Percentiles rank a stretch among this genome's conserved stretches.
Conservation (phyloP, 768 basidiomycete genomes). For the Podaxis sp. region DNA sequence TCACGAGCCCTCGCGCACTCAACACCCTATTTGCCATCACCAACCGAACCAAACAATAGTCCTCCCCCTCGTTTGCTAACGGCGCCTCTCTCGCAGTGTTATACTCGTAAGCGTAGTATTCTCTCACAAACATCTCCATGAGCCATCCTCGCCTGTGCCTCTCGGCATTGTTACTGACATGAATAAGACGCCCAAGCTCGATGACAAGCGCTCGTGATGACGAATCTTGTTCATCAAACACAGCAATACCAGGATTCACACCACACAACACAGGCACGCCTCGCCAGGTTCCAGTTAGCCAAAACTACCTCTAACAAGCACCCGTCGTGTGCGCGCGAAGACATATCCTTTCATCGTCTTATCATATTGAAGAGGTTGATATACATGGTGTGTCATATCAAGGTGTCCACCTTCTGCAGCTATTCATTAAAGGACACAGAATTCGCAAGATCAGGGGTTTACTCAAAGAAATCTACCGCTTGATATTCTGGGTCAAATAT, state of each 20-base stretch:
- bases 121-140: not conserved
- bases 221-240: not conserved
- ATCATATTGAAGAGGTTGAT: not conserved
- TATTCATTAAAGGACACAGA: not conserved
- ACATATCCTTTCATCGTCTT: not conserved
- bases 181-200: not conserved
- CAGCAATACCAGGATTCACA: not conserved
- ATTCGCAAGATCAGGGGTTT: not conserved
- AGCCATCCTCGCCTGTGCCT: not conserved
- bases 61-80: not conserved
- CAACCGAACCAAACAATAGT: not conserved
- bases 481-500: not conserved
- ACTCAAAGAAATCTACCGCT: not conserved
- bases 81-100: not conserved
- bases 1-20: not conserved
- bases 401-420: not conserved
- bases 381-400: not conserved
- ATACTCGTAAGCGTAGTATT: not conserved
- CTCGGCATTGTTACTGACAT: not conserved
- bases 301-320: not conserved
- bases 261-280: not conserved
- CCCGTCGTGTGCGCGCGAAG: not conserved
- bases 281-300: not conserved
- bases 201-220: not conserved
- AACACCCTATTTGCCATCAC: slow-evolving; percentile 2